These are phyloP conservation scores for Penicillium ucsense DNA, from an alignment of 495 filamentous ascomycete genomes.

Conservation along the genomic window DNA sequence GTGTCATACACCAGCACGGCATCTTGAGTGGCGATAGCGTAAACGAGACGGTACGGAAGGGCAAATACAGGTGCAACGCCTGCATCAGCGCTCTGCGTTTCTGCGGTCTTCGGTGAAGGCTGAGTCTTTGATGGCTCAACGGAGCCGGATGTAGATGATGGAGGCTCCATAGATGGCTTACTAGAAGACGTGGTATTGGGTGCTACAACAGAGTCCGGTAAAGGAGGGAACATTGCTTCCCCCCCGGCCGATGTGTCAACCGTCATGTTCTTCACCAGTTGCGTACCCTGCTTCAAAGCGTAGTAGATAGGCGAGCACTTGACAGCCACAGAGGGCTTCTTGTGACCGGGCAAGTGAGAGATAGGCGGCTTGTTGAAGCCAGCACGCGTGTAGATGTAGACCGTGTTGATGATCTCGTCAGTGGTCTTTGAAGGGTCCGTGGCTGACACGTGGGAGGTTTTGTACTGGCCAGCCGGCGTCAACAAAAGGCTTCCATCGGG, in stretches of 20 bases:
- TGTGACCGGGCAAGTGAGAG: slow-evolving; percentile 94
- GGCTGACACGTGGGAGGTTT: slow-evolving; percentile 60
- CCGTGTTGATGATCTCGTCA: slow-evolving; percentile 90
- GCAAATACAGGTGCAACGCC: slow-evolving; percentile 64
- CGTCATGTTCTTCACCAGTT: slow-evolving; percentile 76
- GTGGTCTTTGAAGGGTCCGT: slow-evolving; percentile 59
- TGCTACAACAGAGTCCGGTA: slow-evolving; percentile 73
- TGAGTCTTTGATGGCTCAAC: slow-evolving; percentile 33
- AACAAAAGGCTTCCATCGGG: slow-evolving; percentile 93
- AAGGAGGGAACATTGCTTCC: slow-evolving; percentile 70
- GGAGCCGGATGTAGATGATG: slow-evolving; percentile 46
- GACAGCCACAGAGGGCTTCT: slow-evolving; percentile 95
- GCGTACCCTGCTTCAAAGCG: slow-evolving; percentile 57
- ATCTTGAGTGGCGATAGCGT: slow-evolving; percentile 95
- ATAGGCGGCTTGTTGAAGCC: slow-evolving; percentile 96
- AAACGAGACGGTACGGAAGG: slow-evolving; percentile 87
- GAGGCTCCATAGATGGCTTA: slow-evolving; percentile 67
- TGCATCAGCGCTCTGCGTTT: slow-evolving; percentile 40
- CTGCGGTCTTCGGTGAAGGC: slow-evolving; percentile 42
- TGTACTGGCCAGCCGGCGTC: slow-evolving; percentile 93
- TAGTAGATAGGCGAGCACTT: slow-evolving; percentile 90
- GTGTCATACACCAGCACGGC: slow-evolving; percentile 96
- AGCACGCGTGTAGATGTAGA: slow-evolving; percentile 94
- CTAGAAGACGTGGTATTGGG: slow-evolving; percentile 43
- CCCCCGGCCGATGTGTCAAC: slow-evolving; percentile 76